Percentiles rank a stretch among this genome's conserved stretches.
Conservation (phyloP, 139 green algal species). For the Pseudopediastrum boryanum region DNA sequence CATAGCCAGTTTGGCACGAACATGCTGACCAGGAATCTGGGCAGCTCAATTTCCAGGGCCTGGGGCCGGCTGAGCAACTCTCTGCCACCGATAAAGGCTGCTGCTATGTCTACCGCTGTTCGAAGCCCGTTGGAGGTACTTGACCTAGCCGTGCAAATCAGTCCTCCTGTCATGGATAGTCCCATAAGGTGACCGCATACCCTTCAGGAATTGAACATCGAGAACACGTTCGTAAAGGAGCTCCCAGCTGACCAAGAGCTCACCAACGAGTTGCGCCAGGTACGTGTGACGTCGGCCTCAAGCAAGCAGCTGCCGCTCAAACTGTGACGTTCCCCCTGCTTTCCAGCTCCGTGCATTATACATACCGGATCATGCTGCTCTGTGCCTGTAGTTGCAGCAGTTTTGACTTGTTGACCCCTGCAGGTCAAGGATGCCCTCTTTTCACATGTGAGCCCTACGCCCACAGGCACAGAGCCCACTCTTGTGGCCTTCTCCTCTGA, state of each 20-base stretch:
- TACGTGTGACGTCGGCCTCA: constrained; percentile 33
- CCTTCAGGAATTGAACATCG: constrained; percentile 62
- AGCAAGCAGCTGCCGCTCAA: constrained; percentile 6
- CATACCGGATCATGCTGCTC: too few species aligned
- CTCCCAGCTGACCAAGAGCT: constrained; percentile 74
- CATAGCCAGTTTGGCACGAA: too few species aligned
- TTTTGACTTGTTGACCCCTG: background rate
- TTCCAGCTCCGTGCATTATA: too few species aligned
- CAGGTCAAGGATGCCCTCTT: constrained; percentile 58
- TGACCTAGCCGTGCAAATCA: background rate
- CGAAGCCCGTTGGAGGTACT: background rate
- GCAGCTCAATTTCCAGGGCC: too few species aligned
- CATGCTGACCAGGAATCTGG: too few species aligned
- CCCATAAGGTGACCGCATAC: background rate
- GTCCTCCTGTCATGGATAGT: background rate
- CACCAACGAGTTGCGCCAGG: constrained; percentile 65
- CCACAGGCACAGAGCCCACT: constrained; percentile 47
- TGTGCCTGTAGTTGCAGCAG: background rate
- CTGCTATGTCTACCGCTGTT: background rate
- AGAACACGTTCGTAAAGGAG: constrained; percentile 76
- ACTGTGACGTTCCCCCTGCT: too few species aligned
- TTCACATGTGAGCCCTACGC: constrained; percentile 69
- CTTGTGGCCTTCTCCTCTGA: constrained; percentile 54
- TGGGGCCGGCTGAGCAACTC: background rate
- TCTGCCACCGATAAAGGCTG: background rate